These are phyloP conservation scores for Podospora comata DNA, from an alignment of 495 filamentous ascomycete genomes.

Conservation along the genomic window DNA sequence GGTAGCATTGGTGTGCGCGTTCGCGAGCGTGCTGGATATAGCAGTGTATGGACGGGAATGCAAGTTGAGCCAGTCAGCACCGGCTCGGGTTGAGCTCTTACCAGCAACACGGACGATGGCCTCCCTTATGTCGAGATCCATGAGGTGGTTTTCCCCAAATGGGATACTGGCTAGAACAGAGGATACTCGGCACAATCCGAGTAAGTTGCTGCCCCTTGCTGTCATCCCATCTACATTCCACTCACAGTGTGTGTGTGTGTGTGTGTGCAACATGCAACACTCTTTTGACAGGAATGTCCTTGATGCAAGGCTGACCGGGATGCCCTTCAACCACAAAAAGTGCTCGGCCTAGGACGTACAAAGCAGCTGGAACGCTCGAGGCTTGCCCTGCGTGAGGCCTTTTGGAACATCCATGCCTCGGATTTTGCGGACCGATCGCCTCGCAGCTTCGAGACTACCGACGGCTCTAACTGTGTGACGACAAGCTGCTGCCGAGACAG, in stretches of 20 bases:
- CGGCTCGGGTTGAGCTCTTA: not conserved
- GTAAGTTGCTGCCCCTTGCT: not conserved
- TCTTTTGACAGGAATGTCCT: conserved; percentile 2
- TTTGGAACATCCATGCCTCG: not conserved
- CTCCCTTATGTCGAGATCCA: not conserved
- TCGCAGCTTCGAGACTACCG: not conserved
- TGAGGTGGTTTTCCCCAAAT: not conserved
- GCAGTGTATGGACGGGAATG: not conserved
- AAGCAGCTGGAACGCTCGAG: not conserved
- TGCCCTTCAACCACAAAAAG: not conserved
- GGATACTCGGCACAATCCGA: conserved; percentile 8
- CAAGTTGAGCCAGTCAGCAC: not conserved
- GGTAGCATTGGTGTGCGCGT: not conserved
- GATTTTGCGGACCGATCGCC: not conserved
- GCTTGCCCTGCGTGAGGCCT: not conserved
- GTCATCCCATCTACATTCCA: not conserved
- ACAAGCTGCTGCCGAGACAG: not conserved
- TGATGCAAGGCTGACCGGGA: conserved; percentile 10
- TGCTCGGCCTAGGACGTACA: not conserved
- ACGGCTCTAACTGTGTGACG: not conserved
- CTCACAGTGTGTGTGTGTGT: not conserved
- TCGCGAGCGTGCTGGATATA: not conserved
- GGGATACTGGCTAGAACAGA: not conserved
- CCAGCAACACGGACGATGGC: not conserved
- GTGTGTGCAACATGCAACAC: conserved; percentile 5